Conservation (phyloP, 495 filamentous ascomycete genomes). For the Melanomma pulvis-pyrius region DNA sequence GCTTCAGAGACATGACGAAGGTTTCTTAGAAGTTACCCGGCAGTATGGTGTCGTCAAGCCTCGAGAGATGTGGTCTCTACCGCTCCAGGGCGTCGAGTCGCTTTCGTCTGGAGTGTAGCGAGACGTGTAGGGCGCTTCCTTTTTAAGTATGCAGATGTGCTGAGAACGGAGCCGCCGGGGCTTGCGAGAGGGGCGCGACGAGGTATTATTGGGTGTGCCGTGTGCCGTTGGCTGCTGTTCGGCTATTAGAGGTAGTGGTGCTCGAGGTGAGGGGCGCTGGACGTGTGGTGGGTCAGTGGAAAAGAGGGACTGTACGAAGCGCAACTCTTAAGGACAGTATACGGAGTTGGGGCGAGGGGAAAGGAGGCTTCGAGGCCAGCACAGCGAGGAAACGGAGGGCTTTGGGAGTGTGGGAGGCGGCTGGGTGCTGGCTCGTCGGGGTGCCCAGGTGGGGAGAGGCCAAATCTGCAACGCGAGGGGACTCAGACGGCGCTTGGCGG, state of each 20-base stretch:
- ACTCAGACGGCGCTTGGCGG: conserved; percentile 27
- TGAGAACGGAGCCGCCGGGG: conserved; percentile 25
- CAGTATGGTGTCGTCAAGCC: conserved; percentile 39
- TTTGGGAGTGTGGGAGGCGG: conserved; percentile 27
- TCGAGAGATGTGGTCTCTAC: conserved; percentile 7
- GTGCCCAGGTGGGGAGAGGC: conserved; percentile 28
- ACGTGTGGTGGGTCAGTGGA: background rate
- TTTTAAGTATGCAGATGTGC: background rate
- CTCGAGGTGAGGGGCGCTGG: background rate
- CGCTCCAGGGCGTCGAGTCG: background rate
- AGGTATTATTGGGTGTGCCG: background rate
- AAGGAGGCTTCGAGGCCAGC: conserved; percentile 27
- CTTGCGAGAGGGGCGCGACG: conserved; percentile 9
- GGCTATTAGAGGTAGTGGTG: background rate
- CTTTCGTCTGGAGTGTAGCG: conserved; percentile 15
- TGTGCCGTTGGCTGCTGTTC: background rate
- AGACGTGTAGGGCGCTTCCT: background rate
- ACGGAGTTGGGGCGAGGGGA: conserved; percentile 17
- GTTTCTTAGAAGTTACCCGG: conserved; percentile 29
- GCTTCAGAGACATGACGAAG: conserved; percentile 43
- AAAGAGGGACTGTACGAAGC: conserved; percentile 27
- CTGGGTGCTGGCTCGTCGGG: conserved; percentile 21
- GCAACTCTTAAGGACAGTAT: conserved; percentile 37
- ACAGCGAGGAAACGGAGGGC: conserved; percentile 25
- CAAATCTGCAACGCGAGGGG: conserved; percentile 34